Evolutionary conservation across 1,139 yeast species (phyloP).

Genomic region (Pichia sp.): DNA sequence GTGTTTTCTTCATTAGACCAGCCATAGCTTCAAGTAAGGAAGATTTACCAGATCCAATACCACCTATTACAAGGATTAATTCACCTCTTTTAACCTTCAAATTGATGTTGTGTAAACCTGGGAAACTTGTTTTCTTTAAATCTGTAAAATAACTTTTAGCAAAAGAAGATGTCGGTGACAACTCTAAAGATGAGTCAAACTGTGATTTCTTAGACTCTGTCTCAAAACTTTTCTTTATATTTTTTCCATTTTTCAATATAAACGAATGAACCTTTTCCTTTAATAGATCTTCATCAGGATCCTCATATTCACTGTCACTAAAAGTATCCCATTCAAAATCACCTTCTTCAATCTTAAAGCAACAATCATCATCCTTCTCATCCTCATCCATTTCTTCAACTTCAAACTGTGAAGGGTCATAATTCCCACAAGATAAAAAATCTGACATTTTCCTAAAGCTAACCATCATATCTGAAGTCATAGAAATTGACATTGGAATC

Average conservation of each 20-base stretch:
- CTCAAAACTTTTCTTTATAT: no score
- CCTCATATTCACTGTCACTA: conserved; percentile 25
- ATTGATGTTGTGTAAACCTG: conserved; percentile 40
- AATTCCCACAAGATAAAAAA: conserved; percentile 28
- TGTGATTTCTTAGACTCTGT: no score
- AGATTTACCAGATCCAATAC: conserved; percentile 67
- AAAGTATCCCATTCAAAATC: conserved; percentile 60
- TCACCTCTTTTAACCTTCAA: conserved; percentile 46
- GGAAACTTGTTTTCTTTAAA: background rate
- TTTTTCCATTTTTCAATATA: no score
- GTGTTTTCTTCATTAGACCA: conserved; percentile 48
- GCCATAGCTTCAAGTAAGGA: conserved; percentile 55
- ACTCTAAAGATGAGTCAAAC: background rate
- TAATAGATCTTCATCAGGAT: no score
- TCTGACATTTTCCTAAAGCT: conserved; percentile 43
- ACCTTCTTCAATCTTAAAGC: conserved; percentile 46
- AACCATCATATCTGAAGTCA: conserved; percentile 48
- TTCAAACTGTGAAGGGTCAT: conserved; percentile 8
- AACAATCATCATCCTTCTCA: conserved; percentile 27
- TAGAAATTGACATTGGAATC: conserved; percentile 46
- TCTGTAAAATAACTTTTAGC: no score
- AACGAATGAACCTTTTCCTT: no score
- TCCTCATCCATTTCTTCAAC: conserved; percentile 32
- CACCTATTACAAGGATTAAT: conserved; percentile 61
- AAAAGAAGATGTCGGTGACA: conserved; percentile 2